These are phyloP conservation scores for Aspergillus cejpii DNA, from an alignment of 2,329 filamentous ascomycete species.

Conservation along the genomic window DNA sequence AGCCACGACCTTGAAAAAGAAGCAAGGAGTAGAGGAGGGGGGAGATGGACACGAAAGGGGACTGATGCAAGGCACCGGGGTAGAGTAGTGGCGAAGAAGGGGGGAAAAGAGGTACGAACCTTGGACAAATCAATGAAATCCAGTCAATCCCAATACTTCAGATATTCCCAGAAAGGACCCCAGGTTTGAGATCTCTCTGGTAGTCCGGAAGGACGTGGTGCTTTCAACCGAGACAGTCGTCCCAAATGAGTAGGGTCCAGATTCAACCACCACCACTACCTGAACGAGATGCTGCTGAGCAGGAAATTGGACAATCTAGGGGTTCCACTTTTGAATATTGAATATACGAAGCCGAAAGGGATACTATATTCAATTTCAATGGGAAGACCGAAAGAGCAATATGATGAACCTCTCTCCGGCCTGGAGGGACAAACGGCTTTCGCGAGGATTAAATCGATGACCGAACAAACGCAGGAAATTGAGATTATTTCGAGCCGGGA, in stretches of 20 bases:
- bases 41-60: constrained; percentile 22
- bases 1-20: constrained; percentile 23
- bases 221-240: constrained; percentile 24
- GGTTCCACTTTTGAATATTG: constrained; percentile 12
- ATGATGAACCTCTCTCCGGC: constrained; percentile 12
- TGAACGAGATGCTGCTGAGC: constrained; percentile 6
- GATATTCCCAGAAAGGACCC: constrained; percentile 2
- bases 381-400: constrained; percentile 3
- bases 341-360: constrained; percentile 1
- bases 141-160: constrained; percentile 2
- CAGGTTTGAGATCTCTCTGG: constrained; percentile 11
- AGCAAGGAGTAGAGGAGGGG: constrained; percentile 28
- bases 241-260: constrained; percentile 17
- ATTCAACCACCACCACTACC: constrained; percentile 5
- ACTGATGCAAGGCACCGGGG: constrained; percentile 32
- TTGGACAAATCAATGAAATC: constrained; percentile 18
- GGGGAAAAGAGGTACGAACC: constrained; percentile 25
- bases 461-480: constrained; percentile 14
- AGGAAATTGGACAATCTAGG: constrained; percentile 9
- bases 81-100: constrained; percentile 20
- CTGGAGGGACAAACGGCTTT: not conserved
- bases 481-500: constrained; percentile 7
- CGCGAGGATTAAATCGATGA: constrained; percentile 3
- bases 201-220: constrained; percentile 14
- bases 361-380: constrained; percentile 4